Conservation (phyloP, 345 rosid genomes). For the Rhodamnia argentea region DNA sequence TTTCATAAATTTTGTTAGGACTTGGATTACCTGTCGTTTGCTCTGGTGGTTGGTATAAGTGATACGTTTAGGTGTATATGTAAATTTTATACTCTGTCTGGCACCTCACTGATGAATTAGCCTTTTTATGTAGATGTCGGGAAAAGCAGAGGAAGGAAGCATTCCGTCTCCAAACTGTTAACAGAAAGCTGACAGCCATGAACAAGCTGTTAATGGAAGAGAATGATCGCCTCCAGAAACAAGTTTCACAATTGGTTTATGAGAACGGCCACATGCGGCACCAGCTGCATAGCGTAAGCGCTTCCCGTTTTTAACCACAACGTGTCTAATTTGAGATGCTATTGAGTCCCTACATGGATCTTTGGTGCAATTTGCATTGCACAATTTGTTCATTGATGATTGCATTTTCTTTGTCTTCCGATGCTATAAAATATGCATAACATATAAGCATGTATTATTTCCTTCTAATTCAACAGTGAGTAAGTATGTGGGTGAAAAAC, state of each 20-base stretch:
- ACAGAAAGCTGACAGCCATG: conserved; percentile 85
- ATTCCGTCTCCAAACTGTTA: conserved; percentile 82
- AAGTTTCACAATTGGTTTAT: conserved; percentile 89
- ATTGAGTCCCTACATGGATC: background rate
- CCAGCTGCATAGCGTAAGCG: conserved; percentile 59
- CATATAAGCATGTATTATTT: background rate
- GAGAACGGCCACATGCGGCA: conserved; percentile 85
- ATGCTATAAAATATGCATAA: background rate
- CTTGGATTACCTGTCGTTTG: background rate
- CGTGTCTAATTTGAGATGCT: background rate
- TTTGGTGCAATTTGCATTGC: background rate
- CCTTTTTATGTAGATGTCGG: conserved; percentile 44
- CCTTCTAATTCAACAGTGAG: background rate
- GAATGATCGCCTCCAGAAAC: conserved; percentile 96
- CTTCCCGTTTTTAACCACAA: background rate
- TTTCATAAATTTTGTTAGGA: background rate
- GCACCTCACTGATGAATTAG: background rate
- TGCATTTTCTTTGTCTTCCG: background rate
- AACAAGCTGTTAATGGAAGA: conserved; percentile 97
- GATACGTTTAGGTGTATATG: background rate
- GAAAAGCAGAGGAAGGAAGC: conserved; percentile 98
- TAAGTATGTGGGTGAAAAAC: background rate
- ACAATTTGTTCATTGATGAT: background rate
- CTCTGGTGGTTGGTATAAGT: background rate
- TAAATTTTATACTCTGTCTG: background rate